Percentiles rank a stretch among this genome's conserved stretches.
Conservation (phyloP, 805 yeast species). For the Candida nitratophila region DNA sequence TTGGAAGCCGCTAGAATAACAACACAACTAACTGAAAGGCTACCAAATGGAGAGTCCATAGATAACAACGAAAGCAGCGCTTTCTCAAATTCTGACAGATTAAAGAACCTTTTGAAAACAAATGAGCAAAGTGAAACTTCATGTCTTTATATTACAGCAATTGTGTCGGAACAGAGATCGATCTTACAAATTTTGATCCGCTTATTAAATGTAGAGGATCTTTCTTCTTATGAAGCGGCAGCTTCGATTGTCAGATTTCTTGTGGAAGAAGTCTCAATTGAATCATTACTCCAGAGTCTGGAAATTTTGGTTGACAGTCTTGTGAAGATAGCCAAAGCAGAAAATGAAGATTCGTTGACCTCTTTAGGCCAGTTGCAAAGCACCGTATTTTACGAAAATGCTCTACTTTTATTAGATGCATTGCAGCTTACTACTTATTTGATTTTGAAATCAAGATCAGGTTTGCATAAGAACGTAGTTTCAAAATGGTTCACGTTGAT, state of each 20-base stretch:
- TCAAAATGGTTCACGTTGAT: conserved; percentile 51
- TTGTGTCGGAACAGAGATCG: conserved; percentile 45
- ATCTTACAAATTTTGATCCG: conserved; percentile 36
- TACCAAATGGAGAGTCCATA: conserved; percentile 21
- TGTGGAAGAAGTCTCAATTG: conserved; percentile 14
- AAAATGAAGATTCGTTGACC: background rate
- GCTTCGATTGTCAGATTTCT: background rate
- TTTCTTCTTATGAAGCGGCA: background rate
- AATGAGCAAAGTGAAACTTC: conserved; percentile 29
- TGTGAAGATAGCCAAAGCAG: background rate
- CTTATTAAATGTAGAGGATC: conserved; percentile 14
- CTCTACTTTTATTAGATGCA: conserved; percentile 14
- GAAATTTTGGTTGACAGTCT: background rate
- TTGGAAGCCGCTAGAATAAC: conserved; percentile 45
- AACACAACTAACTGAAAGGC: conserved; percentile 29
- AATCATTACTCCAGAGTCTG: background rate
- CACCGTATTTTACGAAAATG: conserved; percentile 6
- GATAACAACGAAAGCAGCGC: conserved; percentile 21
- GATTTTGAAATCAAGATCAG: conserved; percentile 16
- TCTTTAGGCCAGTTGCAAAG: background rate
- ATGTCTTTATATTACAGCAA: conserved; percentile 28
- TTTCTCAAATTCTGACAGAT: conserved; percentile 21
- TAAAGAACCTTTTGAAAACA: conserved; percentile 8
- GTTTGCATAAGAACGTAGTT: conserved; percentile 25
- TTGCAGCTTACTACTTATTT: conserved; percentile 20